Conservation (phyloP, 371 early-diverging fungal genomes). For the Phascolomyces articulosus region DNA sequence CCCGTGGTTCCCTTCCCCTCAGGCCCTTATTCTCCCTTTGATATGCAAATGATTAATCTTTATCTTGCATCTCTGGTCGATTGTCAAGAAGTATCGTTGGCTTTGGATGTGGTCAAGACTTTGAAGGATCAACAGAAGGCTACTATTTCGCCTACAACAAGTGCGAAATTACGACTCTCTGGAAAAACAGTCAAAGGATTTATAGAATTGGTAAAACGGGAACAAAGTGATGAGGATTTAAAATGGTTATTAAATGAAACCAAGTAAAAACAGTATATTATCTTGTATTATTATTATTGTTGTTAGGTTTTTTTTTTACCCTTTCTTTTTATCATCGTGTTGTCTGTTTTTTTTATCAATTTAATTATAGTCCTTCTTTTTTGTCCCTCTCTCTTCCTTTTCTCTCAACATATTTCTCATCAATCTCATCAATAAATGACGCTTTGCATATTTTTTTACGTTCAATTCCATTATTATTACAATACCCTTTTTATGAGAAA, state of each 20-base stretch:
- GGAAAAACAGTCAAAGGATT: conserved; percentile 9
- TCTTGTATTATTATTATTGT: too few species aligned
- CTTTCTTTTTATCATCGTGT: too few species aligned
- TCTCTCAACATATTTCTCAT: too few species aligned
- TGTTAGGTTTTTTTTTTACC: too few species aligned
- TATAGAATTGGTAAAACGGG: conserved; percentile 19
- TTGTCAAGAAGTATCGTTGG: conserved; percentile 42
- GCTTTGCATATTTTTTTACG: too few species aligned
- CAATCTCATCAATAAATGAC: too few species aligned
- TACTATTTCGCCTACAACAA: too few species aligned
- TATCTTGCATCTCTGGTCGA: conserved; percentile 38
- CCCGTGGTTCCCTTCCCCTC: conserved; percentile 46
- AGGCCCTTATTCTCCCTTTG: conserved; percentile 42
- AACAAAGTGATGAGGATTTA: conserved; percentile 20
- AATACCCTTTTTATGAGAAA: too few species aligned
- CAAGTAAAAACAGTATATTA: not conserved
- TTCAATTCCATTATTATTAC: too few species aligned
- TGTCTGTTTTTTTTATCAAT: too few species aligned
- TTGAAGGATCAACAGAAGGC: conserved; percentile 29
- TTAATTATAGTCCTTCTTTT: too few species aligned
- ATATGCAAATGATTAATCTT: conserved; percentile 44
- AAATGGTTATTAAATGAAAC: conserved; percentile 14
- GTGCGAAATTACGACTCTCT: not conserved
- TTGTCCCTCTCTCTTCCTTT: too few species aligned
- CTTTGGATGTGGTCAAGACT: conserved; percentile 41